phyloP scores from a whole-genome alignment of 73 alveolate genomes.

The Effrenium voratum region DNA sequence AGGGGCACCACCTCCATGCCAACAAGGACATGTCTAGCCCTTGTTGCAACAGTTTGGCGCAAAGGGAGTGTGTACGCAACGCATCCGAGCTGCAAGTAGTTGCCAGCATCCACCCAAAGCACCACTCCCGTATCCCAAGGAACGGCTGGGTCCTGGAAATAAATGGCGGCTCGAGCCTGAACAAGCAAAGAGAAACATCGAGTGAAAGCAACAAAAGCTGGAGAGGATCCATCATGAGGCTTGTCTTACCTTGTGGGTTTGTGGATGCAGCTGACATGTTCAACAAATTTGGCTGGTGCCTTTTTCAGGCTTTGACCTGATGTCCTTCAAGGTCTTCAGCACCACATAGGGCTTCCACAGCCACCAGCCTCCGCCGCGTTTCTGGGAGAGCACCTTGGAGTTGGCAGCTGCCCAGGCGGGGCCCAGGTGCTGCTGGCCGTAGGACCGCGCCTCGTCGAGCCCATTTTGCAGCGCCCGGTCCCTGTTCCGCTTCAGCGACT shows the following conservation, averaged over 20 bases:
- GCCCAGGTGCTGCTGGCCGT: slow-evolving; percentile 56
- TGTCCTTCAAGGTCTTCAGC: slow-evolving; percentile 60
- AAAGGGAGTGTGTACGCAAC: no score
- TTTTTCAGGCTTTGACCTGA: no score
- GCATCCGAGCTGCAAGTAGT: slow-evolving; percentile 37
- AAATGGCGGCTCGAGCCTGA: no score
- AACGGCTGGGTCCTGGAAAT: slow-evolving; percentile 46
- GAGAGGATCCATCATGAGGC: no score
- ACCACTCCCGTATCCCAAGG: slow-evolving; percentile 93
- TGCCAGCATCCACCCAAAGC: slow-evolving; percentile 91
- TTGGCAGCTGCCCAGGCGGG: slow-evolving; percentile 56
- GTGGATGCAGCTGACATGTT: no score
- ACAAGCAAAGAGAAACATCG: no score
- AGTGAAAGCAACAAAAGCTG: no score
- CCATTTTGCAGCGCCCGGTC: slow-evolving; percentile 52
- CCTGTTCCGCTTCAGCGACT: slow-evolving; percentile 69
- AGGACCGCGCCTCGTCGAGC: slow-evolving; percentile 60
- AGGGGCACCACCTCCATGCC: no score
- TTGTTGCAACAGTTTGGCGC: no score
- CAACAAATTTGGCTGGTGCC: no score
- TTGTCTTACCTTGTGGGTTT: no score
- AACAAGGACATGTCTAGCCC: no score
- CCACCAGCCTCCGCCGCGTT: slow-evolving; percentile 90
- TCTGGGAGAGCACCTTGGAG: slow-evolving; percentile 40
- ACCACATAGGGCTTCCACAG: slow-evolving; percentile 93